phyloP scores from a whole-genome alignment of 495 filamentous ascomycete species.

The Talaromyces wortmannii region DNA sequence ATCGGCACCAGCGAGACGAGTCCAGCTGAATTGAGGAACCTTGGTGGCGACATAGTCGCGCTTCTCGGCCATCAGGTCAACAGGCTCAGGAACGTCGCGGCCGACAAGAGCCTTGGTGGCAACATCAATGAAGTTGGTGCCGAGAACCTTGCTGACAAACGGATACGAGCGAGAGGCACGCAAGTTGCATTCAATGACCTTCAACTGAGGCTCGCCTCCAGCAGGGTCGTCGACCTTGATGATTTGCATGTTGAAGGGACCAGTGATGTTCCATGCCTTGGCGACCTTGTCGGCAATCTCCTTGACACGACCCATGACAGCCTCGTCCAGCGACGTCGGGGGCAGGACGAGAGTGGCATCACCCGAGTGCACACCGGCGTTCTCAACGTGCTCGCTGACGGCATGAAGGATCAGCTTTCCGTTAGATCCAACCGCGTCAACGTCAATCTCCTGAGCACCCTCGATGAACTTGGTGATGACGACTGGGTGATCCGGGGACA shows the following conservation, averaged over 20 bases:
- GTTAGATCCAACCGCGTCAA: conserved; percentile 85
- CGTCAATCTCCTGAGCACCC: conserved; percentile 94
- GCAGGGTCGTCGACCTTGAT: conserved; percentile 73
- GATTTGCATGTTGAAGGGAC: conserved; percentile 99
- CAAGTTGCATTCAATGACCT: conserved; percentile 98
- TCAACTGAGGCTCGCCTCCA: conserved; percentile 66
- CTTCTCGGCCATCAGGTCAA: conserved; percentile 82
- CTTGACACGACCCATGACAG: conserved; percentile 77
- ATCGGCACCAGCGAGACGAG: conserved; percentile 93
- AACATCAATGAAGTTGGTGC: conserved; percentile 94
- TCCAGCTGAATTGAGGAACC: conserved; percentile 98
- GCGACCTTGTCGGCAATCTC: conserved; percentile 94
- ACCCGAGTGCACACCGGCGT: conserved; percentile 93
- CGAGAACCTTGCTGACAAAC: conserved; percentile 94
- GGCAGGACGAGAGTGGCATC: conserved; percentile 91
- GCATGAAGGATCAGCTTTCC: conserved; percentile 88
- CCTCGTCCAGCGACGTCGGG: conserved; percentile 67
- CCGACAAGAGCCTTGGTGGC: conserved; percentile 90
- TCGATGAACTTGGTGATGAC: conserved; percentile 99
- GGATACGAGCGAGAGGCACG: conserved; percentile 97
- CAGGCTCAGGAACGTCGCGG: conserved; percentile 76
- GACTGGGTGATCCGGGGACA: conserved; percentile 92
- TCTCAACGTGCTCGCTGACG: conserved; percentile 93
- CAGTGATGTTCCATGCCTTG: conserved; percentile 93
- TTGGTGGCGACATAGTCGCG: conserved; percentile 93